phyloP scores from a whole-genome alignment of 2,329 filamentous ascomycete genomes.

The Plenodomus tracheiphilus region DNA sequence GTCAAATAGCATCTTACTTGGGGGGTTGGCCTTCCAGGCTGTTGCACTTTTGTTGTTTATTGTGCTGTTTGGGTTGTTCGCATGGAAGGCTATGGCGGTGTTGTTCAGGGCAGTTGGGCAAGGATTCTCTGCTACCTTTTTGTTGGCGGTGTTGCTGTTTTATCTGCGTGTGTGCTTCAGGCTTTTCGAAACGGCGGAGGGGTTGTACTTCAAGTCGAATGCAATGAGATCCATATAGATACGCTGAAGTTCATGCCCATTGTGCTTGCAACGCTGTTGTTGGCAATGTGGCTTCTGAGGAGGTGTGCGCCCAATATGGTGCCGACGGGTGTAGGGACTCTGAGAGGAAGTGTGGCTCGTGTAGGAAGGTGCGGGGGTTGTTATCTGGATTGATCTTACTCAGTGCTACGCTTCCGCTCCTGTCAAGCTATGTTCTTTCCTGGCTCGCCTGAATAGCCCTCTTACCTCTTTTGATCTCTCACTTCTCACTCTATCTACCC shows the following conservation, averaged over 20 bases:
- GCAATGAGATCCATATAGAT: conserved; percentile 59
- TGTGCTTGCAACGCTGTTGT: conserved; percentile 53
- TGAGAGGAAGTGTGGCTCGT: not conserved
- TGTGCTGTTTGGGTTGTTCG: conserved; percentile 48
- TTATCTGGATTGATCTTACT: too few species aligned
- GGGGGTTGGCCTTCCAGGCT: conserved; percentile 59
- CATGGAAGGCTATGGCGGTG: conserved; percentile 43
- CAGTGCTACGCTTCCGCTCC: too few species aligned
- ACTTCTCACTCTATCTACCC: too few species aligned
- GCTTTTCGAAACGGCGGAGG: conserved; percentile 59
- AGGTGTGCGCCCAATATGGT: conserved; percentile 30
- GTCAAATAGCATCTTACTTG: conserved; percentile 60
- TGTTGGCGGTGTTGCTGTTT: conserved; percentile 52
- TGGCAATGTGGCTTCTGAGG: conserved; percentile 53
- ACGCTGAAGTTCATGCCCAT: conserved; percentile 60
- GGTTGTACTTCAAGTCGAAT: conserved; percentile 51
- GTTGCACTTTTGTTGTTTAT: conserved; percentile 57
- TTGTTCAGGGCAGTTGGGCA: conserved; percentile 36
- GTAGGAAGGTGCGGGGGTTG: too few species aligned
- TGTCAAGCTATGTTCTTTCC: too few species aligned
- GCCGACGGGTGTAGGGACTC: not conserved
- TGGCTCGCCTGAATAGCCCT: too few species aligned
- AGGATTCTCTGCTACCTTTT: conserved; percentile 50
- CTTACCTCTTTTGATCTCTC: too few species aligned
- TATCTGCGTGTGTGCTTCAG: conserved; percentile 59